Evolutionary conservation across 352 stramenopile genomes (phyloP).

Genomic region (Blastocystis sp.): DNA sequence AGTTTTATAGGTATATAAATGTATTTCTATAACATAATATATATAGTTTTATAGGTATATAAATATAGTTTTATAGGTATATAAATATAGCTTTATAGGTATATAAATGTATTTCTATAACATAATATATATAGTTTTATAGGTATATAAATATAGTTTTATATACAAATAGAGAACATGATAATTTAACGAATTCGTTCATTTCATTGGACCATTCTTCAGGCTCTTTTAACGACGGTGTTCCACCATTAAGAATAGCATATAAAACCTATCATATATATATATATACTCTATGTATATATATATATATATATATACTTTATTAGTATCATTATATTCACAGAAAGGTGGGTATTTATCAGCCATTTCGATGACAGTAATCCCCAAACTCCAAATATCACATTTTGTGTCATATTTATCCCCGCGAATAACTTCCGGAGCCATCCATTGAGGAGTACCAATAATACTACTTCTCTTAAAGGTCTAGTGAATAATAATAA

Average conservation of each 20-base stretch:
- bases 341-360: slow-evolving; percentile 6
- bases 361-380: slow-evolving; percentile 27
- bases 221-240: slow-evolving; percentile 3
- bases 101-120: too few relatives aligned
- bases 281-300: too few relatives aligned
- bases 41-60: too few relatives aligned
- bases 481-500: too few relatives aligned
- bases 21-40: too few relatives aligned
- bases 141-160: too few relatives aligned
- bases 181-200: slow-evolving; percentile 17
- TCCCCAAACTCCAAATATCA: slow-evolving; percentile 25
- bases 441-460: slow-evolving; percentile 22
- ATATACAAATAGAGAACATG: too few relatives aligned
- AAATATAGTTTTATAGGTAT: too few relatives aligned
- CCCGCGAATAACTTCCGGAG: slow-evolving; percentile 21
- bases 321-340: slow-evolving; percentile 16
- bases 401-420: background rate
- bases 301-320: slow-evolving; percentile 11
- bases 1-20: too few relatives aligned
- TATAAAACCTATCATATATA: too few relatives aligned
- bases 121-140: too few relatives aligned
- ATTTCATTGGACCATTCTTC: background rate
- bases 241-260: slow-evolving; percentile 6
- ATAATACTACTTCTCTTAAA: background rate
- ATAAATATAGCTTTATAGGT: too few relatives aligned